Base-by-base conservation (phyloP, 768 basidiomycete genomes). In the Boletus reticuloceps region DNA sequence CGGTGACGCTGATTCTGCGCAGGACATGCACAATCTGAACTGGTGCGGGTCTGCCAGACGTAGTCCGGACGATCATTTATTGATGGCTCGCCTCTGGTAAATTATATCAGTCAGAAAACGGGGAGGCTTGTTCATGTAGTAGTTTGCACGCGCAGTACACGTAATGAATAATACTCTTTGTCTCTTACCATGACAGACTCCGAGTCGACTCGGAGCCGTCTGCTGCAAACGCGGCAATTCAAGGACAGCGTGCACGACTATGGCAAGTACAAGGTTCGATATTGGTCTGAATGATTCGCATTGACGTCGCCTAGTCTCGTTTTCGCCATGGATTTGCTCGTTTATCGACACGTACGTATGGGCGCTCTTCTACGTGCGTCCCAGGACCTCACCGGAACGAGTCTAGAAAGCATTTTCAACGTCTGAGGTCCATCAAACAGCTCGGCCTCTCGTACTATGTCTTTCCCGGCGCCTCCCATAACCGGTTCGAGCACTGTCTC, bases 401-500 rank as follows among this genome's bases (percentile, higher is more conserved):
- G 42, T 59, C 5, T 63, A 90, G 88, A 9, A 78, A 75, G 53
- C 85, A 89, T 46, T 92, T 93, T 62, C 91, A 94, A 62, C 79
- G 91, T 3, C 75, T 94, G 43, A 78, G 91, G 32, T 70, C 79
- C 52, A 80, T 94, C 62, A 91, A 92, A 58, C 91, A 94, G 64
- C 82, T 94, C 9, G 91, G 91, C 1, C 82, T 86, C 6, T 80
- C 87, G 0, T 85, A 83, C 59, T 83, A 81, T 58, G 87, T 93
- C 29, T 93, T 87, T 82, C 83, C 86, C 0, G 81, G 88, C 2
- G 91, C 88, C 0, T 80, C 86, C 0, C 91, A 93, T 62, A 91
- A 84, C 54, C 81, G 91, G 0, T 92, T 94, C 60, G 91, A 93
- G 60, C 91, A 94, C 64, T 86, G 80, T 57, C 73, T 94, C n/a